phyloP scores from a whole-genome alignment of 495 filamentous ascomycete species.

The Amniculicola lignicola region DNA sequence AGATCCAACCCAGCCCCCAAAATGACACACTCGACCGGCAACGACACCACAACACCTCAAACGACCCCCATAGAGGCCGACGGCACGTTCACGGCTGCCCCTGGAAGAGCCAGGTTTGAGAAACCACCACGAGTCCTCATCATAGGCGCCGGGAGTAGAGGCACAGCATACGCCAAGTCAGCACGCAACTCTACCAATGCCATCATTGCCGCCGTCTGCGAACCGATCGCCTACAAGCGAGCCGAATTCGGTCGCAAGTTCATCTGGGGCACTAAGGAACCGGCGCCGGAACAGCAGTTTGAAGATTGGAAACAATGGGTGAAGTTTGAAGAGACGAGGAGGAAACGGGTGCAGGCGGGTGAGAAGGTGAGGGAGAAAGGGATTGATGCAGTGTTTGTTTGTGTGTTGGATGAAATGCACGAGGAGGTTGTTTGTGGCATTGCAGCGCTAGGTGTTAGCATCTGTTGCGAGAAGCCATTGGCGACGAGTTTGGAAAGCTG shows the following conservation, averaged over 20 bases:
- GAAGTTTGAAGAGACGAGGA: conserved; percentile 57
- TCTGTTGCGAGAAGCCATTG: conserved; percentile 94
- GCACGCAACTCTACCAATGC: conserved; percentile 15
- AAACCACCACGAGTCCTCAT: conserved; percentile 56
- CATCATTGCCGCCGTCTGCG: conserved; percentile 63
- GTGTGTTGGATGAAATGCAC: conserved; percentile 85
- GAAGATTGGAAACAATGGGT: conserved; percentile 71
- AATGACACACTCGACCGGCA: neutral
- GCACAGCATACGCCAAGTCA: conserved; percentile 67
- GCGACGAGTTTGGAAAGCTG: conserved; percentile 75
- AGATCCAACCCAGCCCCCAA: neutral
- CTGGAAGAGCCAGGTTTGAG: conserved; percentile 14
- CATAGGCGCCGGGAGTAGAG: conserved; percentile 84
- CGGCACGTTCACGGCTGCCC: conserved; percentile 3
- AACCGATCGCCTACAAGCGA: conserved; percentile 77
- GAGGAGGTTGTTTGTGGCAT: conserved; percentile 70
- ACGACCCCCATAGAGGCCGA: neutral
- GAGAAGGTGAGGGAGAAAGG: conserved; percentile 23
- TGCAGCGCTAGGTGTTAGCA: conserved; percentile 61
- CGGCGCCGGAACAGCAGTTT: conserved; percentile 62
- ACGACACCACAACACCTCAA: neutral
- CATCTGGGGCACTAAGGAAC: conserved; percentile 57
- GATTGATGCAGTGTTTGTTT: conserved; percentile 82
- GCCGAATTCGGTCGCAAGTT: conserved; percentile 61
- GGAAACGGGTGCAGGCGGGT: conserved; percentile 35